Percentiles rank a stretch among this genome's conserved stretches.
phyloP scores from a whole-genome alignment of 2,329 filamentous ascomycete species.

The Pseudocercospora fuligena region DNA sequence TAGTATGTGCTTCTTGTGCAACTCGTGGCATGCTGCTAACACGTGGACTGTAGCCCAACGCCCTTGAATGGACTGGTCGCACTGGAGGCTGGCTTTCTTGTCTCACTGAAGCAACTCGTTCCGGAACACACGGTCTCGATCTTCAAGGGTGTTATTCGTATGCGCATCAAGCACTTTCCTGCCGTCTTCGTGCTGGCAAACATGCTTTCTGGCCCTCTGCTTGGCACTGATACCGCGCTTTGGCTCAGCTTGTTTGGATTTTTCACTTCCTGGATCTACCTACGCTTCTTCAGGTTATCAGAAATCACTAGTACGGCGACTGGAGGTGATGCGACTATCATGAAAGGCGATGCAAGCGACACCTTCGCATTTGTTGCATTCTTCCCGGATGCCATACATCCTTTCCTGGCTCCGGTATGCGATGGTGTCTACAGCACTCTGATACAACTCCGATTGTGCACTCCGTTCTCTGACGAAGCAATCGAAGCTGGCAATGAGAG shows the following conservation, averaged over 20 bases:
- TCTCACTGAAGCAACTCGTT: slow-evolving; percentile 96
- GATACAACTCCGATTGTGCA: slow-evolving; percentile 77
- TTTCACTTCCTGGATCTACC: slow-evolving; percentile 88
- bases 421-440: slow-evolving; percentile 75
- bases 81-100: slow-evolving; percentile 89
- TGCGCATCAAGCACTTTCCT: slow-evolving; percentile 82
- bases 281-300: slow-evolving; percentile 89
- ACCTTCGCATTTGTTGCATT: slow-evolving; percentile 96
- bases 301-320: slow-evolving; percentile 47
- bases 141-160: slow-evolving; percentile 83
- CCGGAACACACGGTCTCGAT: slow-evolving; percentile 96
- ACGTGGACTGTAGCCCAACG: slow-evolving; percentile 58
- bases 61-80: slow-evolving; percentile 88
- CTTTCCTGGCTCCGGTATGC: slow-evolving; percentile 73
- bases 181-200: slow-evolving; percentile 77
- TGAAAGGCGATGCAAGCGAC: slow-evolving; percentile 91
- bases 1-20: slow-evolving; percentile 59
- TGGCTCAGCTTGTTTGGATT: slow-evolving; percentile 82
- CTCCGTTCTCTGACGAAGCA: slow-evolving; percentile 82
- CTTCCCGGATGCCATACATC: slow-evolving; percentile 84
- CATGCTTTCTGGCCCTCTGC: slow-evolving; percentile 65
- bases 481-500: slow-evolving; percentile 74
- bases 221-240: slow-evolving; percentile 76
- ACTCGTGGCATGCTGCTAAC: slow-evolving; percentile 8
- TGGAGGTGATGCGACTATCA: slow-evolving; percentile 57